Evolutionary conservation across 2,329 filamentous ascomycete genomes (phyloP), one percentile per base, ranked within the genome.

Genomic region (Dryadomyces quercivorus): DNA sequence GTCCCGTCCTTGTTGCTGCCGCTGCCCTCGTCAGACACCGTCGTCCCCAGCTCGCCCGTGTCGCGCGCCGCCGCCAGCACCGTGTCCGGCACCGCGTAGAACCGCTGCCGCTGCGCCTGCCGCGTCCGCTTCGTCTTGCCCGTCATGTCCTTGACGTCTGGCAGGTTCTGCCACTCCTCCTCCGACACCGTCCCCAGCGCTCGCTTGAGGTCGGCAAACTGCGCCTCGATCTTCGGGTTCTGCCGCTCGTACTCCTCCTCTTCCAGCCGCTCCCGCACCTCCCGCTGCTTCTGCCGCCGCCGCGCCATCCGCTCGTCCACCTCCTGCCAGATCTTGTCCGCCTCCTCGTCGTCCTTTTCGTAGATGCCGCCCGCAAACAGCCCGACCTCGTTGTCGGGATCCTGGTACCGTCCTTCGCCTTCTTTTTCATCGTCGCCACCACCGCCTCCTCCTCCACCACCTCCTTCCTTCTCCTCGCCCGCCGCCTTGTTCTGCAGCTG

Each of bases 241-340:
- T 95, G 92, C 62, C 86, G 84, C 73, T 98, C 92, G 77, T 95
- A 95, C 65, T 97, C 91, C 66, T 95, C 89, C 68, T 79, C 82
- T 75, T 98, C 92, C 73, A 88, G 80, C 67, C 86, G 76, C 70
- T 98, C 93, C 69, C 93, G 89, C 66, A 85, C 86, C 86, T 98
- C 93, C 81, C 93, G 88, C 81, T 92, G 84, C 62, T 80, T 79
- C 73, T 86, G 94, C 59, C 93, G 78, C 61, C 93, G 80, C 71
- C 80, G 87, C 61, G 94, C 91, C 92, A 98, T 97, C 71, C 87
- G 92, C 74, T 96, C 93, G 64, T 98, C 93, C 59, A 98, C 88
- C 66, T 89, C 86, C 64, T 91, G 86, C 73, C 95, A 98, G 64
- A 98, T 95, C 64, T 88, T 80, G 71, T 98, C 93, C 46, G 93